Base-by-base conservation (phyloP, 805 yeast species). In the Metschnikowia reukaufii region DNA sequence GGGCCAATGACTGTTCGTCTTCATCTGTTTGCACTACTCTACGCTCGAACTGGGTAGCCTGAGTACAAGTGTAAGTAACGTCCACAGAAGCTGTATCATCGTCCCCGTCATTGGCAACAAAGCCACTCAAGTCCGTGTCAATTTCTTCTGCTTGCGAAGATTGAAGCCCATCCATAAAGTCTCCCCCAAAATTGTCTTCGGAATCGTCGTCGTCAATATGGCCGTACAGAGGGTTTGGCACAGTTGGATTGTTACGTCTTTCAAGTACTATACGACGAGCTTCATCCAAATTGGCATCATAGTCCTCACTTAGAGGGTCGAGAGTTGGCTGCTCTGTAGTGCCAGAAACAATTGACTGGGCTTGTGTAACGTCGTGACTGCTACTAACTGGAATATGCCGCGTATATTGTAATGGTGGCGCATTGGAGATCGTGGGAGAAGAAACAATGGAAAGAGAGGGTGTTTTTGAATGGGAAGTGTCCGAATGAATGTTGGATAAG, bases 171-270 rank as follows among this genome's bases (percentile, higher is more conserved):
- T 36, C 59, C 54, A 56, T 47, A 34, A 43, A 56, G 4, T 47
- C 50, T 16, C 42, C 59, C 4, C 59, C 59, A 18, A 56, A 52
- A 13, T 56, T 48, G 29, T 56, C 59, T 33, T 55, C 59, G 27
- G 42, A 39, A 25, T 48, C 59, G 17, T 47, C 55, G 15, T 42
- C 55, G 6, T 45, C 49, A 8, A 32, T 38, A 5, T 25, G 31
- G 10, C 20, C 29, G 16, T 37, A 21, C 18, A 6, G 17, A 18
- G 33, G 30, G 15, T 15, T 21, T 9, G 36, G n/a, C 6, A 25
- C n/a, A 25, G 41, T 10, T 17, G 40, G 46, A 13, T 16, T 47
- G 6, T 16, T 36, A 9, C 45, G 47, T 12, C 44, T 19, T 17
- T 50, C 55, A 30, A 41, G 36, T 12, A 57, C 34, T 1, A 58